phyloP scores from a whole-genome alignment of 192 early-diverging fungal species.

The Obelidium mucronatum region DNA sequence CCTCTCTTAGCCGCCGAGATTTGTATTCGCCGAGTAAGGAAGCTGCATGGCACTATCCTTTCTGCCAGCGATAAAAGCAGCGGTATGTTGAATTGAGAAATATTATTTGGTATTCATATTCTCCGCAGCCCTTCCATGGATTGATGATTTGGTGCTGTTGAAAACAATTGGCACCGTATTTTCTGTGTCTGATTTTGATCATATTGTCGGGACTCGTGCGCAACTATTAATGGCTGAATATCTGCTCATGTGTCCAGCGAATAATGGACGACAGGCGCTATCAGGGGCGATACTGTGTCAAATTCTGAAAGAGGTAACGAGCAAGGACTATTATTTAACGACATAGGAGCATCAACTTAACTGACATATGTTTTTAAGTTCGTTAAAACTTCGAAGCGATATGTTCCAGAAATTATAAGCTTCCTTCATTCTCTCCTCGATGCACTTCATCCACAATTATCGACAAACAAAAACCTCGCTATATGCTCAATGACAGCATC shows the following conservation, averaged over 20 bases:
- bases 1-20: slow-evolving; percentile 28
- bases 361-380: no score
- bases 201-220: slow-evolving; percentile 86
- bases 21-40: slow-evolving; percentile 21
- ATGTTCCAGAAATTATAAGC: slow-evolving; percentile 62
- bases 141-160: slow-evolving; percentile 63
- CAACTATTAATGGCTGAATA: slow-evolving; percentile 81
- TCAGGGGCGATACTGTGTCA: slow-evolving; percentile 83
- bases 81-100: slow-evolving; percentile 14
- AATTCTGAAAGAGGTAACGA: slow-evolving; percentile 67
- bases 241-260: slow-evolving; percentile 70
- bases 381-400: slow-evolving; percentile 72
- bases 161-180: slow-evolving; percentile 78
- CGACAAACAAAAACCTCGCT: slow-evolving; percentile 8
- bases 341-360: no score
- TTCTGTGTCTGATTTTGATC: slow-evolving; percentile 92
- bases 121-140: slow-evolving; percentile 23
- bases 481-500: neutral
- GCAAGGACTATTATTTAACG: neutral
- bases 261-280: slow-evolving; percentile 64
- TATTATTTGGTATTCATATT: neutral
- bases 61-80: slow-evolving; percentile 17
- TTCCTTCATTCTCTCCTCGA: slow-evolving; percentile 46
- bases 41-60: slow-evolving; percentile 21
- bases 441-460: slow-evolving; percentile 15